Base-by-base conservation (phyloP, 768 basidiomycete species). In the Dioszegia hungarica region DNA sequence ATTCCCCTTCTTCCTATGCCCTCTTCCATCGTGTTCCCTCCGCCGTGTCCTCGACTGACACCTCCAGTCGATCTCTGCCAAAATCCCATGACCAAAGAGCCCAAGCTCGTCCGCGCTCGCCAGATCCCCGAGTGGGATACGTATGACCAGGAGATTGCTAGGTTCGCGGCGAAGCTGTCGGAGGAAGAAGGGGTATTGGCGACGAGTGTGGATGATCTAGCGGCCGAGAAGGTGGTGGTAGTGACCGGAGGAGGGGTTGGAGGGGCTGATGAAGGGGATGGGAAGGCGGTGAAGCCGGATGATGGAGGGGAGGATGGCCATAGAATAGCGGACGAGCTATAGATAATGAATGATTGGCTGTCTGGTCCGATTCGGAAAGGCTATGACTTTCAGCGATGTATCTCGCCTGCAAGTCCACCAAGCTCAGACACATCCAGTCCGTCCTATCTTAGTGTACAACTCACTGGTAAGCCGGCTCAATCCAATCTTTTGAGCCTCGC, bases 61-160 rank as follows among this genome's bases (percentile, higher is more conserved):
- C 10, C 11, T 15, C 22, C 88, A 6, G 94, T 98, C 59, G 94
- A 98, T 71, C 82, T 98, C 4, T 98, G 94, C 75, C 92, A 95
- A 76, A 95, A 97, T 68, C 93, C 93, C 5, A 80, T 95, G 48
- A 97, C 93, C 44, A 95, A 98, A 85, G 95, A 98, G 72, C 93
- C 93, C 5, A 99, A 98, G 75, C 81, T 98, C 5, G 83, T 86
- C 3, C 84, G 95, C 22, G 95, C 95, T 3, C 84, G 93, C 34
- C 85, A 91, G 67, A 95, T 98, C 50, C 94, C 95, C 0, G 95
- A 98, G 72, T 99, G 95, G 95, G 91, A 94, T 61, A 83, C 83
- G 46, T 98, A 97, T 70, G 94, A 99, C 74, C 70, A 79, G 5
- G 92, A 99, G 76, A 92, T 98, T 49, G 86, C 93, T 1, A 81